phyloP scores from a whole-genome alignment of 139 green algal genomes.

The Closterium sp. region DNA sequence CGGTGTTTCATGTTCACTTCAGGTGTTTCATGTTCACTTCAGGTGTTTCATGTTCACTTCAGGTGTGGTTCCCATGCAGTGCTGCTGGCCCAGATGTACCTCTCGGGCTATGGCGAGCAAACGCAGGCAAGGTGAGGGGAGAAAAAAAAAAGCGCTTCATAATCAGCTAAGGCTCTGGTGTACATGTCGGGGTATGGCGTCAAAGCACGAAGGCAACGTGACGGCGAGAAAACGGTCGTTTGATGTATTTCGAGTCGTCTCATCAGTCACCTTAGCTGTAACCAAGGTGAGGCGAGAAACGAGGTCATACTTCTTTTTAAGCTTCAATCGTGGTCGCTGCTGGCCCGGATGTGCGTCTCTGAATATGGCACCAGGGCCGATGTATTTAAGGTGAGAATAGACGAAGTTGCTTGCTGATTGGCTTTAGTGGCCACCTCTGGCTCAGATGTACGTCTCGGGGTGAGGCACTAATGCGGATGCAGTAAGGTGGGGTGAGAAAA shows the following conservation, averaged over 20 bases:
- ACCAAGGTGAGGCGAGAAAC: no score
- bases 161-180: no score
- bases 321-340: no score
- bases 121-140: constrained; percentile 32
- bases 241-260: no score
- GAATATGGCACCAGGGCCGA: neutral
- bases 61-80: constrained; percentile 19
- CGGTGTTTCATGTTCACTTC: no score
- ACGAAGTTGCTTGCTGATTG: neutral
- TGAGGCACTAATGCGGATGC: neutral
- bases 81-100: constrained; percentile 36
- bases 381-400: neutral
- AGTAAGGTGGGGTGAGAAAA: neutral
- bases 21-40: no score
- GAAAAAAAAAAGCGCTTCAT: no score
- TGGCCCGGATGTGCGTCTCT: no score
- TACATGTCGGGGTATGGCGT: constrained; percentile 29
- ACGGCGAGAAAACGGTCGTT: no score
- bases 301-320: no score
- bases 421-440: neutral
- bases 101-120: constrained; percentile 22
- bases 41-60: no score
- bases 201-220: neutral
- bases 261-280: no score
- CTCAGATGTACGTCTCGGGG: neutral